Conservation (phyloP, 257 asterid species). For the Parsonsia alboflavescens region DNA sequence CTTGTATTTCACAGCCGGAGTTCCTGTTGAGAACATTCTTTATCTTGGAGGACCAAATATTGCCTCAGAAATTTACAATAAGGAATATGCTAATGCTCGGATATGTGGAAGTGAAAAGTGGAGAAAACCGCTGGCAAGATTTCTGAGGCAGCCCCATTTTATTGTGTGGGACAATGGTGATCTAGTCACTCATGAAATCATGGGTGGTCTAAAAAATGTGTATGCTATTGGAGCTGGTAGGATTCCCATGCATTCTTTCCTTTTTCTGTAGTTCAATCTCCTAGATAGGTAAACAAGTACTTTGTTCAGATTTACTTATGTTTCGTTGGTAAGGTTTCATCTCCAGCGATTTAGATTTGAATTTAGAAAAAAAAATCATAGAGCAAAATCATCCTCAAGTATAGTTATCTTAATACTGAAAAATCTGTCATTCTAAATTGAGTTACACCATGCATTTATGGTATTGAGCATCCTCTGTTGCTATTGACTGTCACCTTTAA, state of each 20-base stretch:
- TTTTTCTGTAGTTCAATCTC: conserved; percentile 6
- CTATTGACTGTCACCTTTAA: neutral
- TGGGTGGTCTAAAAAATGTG: conserved; percentile 90
- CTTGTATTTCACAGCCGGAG: conserved; percentile 48
- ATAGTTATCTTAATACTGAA: too few species aligned
- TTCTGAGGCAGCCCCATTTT: conserved; percentile 89
- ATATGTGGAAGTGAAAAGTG: conserved; percentile 89
- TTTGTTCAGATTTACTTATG: neutral
- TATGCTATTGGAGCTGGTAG: conserved; percentile 90
- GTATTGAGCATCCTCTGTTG: neutral
- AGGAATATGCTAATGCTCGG: conserved; percentile 88
- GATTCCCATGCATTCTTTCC: conserved; percentile 5
- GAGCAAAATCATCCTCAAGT: too few species aligned
- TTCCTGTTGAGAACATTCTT: conserved; percentile 76
- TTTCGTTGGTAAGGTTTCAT: neutral
- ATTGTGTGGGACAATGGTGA: conserved; percentile 89
- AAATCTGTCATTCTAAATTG: too few species aligned
- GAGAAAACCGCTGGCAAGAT: conserved; percentile 78
- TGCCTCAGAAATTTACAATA: conserved; percentile 87
- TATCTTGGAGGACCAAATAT: conserved; percentile 93
- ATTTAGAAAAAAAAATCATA: too few species aligned
- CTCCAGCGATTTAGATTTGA: neutral
- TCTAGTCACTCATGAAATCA: conserved; percentile 86
- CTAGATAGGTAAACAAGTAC: neutral
- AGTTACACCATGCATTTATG: too few species aligned